Base-by-base conservation (phyloP, 2,329 filamentous ascomycete genomes). In the Pseudodiploospora longispora region DNA sequence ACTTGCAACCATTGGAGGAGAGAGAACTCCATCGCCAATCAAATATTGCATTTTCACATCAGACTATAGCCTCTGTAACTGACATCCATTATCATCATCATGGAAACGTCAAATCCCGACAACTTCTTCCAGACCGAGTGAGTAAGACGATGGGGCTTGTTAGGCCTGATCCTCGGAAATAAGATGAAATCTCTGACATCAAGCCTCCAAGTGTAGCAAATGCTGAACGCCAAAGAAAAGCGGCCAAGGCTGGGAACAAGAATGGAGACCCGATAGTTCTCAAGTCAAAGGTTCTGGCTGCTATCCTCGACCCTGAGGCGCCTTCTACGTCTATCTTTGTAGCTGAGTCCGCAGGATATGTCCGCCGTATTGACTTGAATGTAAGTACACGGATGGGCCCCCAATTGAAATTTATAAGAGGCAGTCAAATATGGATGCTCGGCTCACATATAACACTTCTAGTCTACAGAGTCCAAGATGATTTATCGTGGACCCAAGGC, bases 111-210 rank as follows among this genome's bases (percentile, higher is more conserved):
- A 41, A 79, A 95, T 58, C 76, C 82, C 41, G 82, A 85, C 30
- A 80, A 93, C 59, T 97, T 94, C 71, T 97, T 97, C 60, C 87
- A 96, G 65, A 94, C 89, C 30, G 85, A 90, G 87, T 93, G 68
- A 66, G 82, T 63, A 27, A 59, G 58, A 47, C 47, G 49, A 36
- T 49, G 19, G 19, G 19, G 19, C 51, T 58, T 19, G 59, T 12
- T 27, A 33, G 8, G 35, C 32, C 32, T 9, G 8, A 12, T 12
- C 9, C 6, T 12, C 27, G n/a, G 35, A 30, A 41, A 31, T 4
- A 28, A 12, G 2, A 28, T 40, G 28, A 5, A 2, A 6, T 9
- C 33, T 5, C 27, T 10, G 5, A 34, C 42, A 28, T 44, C n/a
- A 10, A 12, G 10, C 6, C 5, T 6, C 29, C 12, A n/a, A 48